Conservation (phyloP, 371 early-diverging fungal genomes). For the Rhizopus delemar region DNA sequence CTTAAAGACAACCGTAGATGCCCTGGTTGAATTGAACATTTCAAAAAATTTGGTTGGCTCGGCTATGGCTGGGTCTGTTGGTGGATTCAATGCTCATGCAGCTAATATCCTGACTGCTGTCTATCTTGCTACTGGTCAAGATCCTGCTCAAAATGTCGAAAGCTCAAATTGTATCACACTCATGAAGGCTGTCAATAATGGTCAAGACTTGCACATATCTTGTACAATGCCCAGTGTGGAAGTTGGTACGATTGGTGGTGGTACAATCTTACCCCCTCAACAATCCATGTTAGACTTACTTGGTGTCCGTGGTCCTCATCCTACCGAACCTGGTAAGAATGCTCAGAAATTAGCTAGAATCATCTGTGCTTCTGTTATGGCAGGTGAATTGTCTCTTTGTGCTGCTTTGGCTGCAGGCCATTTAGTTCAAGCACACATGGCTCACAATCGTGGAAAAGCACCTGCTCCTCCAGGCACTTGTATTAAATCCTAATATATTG, state of each 20-base stretch:
- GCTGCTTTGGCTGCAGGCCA: conserved; percentile 89
- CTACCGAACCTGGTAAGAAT: conserved; percentile 82
- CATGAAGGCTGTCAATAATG: conserved; percentile 87
- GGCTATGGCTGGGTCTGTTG: conserved; percentile 93
- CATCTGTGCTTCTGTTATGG: conserved; percentile 93
- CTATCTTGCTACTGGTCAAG: conserved; percentile 95
- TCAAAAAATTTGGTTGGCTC: conserved; percentile 93
- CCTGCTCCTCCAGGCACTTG: conserved; percentile 22
- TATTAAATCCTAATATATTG: conserved; percentile 22
- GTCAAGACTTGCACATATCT: conserved; percentile 80
- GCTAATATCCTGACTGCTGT: conserved; percentile 96
- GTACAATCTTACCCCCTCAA: conserved; percentile 88
- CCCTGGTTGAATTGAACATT: conserved; percentile 79
- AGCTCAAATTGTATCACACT: conserved; percentile 92
- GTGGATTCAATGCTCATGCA: conserved; percentile 97
- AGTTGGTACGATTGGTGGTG: conserved; percentile 96
- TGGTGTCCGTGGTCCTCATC: conserved; percentile 84
- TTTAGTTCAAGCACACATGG: conserved; percentile 83
- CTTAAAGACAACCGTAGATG: conserved; percentile 84
- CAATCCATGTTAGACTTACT: conserved; percentile 89
- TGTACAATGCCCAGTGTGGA: conserved; percentile 96
- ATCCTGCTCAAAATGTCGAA: conserved; percentile 97
- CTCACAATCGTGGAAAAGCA: conserved; percentile 67
- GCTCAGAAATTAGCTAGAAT: conserved; percentile 88
- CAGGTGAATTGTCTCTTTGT: conserved; percentile 92